Conservation (phyloP, 1,284 basidiomycete genomes). For the Microbotryum silenes-acaulis region DNA sequence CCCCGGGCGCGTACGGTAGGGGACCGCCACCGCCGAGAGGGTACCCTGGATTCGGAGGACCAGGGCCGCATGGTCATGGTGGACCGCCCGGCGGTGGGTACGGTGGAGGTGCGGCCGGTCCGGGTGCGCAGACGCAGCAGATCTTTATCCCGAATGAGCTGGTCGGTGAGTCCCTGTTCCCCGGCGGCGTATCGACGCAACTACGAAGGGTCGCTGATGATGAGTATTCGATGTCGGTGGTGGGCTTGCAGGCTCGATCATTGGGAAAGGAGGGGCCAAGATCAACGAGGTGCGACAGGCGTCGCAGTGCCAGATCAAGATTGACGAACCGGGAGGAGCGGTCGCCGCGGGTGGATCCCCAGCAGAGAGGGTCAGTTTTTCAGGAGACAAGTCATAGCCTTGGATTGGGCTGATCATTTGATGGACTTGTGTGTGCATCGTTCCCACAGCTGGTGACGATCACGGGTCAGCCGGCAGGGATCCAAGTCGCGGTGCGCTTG, state of each 20-base stretch:
- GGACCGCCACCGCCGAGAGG: constrained; percentile 5
- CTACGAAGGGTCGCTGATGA: neutral
- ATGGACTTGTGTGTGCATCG: too few species aligned
- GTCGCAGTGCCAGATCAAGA: constrained; percentile 92
- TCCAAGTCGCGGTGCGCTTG: constrained; percentile 91
- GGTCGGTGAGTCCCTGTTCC: constrained; percentile 52
- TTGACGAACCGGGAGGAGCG: constrained; percentile 85
- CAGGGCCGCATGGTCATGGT: neutral
- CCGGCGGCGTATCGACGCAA: too few species aligned
- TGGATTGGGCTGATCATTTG: too few species aligned
- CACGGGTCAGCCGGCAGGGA: constrained; percentile 85
- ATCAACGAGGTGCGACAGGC: constrained; percentile 97
- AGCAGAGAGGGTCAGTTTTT: constrained; percentile 55
- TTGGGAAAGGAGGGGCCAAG: constrained; percentile 95
- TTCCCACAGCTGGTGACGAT: constrained; percentile 64
- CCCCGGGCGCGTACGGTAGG: neutral
- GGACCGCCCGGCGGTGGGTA: constrained; percentile 9
- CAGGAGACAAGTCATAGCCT: too few species aligned
- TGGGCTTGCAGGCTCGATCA: constrained; percentile 48
- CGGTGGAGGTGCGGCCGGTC: constrained; percentile 42
- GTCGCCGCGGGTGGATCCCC: constrained; percentile 47
- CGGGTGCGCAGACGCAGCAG: constrained; percentile 79
- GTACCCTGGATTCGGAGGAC: neutral
- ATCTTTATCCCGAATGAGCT: constrained; percentile 98
- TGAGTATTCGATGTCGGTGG: neutral